Conservation (phyloP, 495 filamentous ascomycete species). For the Xylaria nigripes region DNA sequence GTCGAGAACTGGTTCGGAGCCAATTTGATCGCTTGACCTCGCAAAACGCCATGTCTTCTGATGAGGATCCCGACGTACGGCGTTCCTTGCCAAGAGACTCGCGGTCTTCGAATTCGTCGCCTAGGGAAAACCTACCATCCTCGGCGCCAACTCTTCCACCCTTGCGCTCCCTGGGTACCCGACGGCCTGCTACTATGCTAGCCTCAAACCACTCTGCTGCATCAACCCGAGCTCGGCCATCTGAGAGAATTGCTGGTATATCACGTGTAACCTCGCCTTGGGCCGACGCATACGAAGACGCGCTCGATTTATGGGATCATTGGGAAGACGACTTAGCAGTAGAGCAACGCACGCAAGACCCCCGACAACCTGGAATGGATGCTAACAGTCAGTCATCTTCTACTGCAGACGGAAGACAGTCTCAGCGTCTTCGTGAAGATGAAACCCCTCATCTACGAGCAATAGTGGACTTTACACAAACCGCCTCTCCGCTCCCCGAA, state of each 20-base stretch:
- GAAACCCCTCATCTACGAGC: slow-evolving; percentile 38
- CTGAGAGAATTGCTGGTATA: slow-evolving; percentile 26
- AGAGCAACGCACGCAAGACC: slow-evolving; percentile 9
- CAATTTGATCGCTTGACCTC: slow-evolving; percentile 10
- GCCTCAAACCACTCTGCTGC: slow-evolving; percentile 11
- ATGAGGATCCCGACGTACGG: slow-evolving; percentile 26
- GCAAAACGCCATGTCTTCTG: slow-evolving; percentile 32
- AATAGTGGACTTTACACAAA: slow-evolving; percentile 36
- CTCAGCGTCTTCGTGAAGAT: slow-evolving; percentile 29
- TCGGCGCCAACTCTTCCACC: slow-evolving; percentile 32
- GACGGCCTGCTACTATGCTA: slow-evolving; percentile 22
- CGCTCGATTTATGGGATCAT: slow-evolving; percentile 6
- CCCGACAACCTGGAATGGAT: slow-evolving; percentile 8
- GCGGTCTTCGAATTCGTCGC: slow-evolving; percentile 21
- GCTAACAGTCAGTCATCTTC: slow-evolving; percentile 7
- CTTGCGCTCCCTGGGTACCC: slow-evolving; percentile 28
- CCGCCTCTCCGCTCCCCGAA: slow-evolving; percentile 19
- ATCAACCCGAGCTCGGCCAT: slow-evolving; percentile 23
- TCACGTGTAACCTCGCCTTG: slow-evolving; percentile 15
- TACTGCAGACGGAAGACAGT: slow-evolving; percentile 17
- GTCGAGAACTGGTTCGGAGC: slow-evolving; percentile 13
- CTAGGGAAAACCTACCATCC: slow-evolving; percentile 13
- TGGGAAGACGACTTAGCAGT: slow-evolving; percentile 14
- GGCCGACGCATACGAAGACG: slow-evolving; percentile 11
- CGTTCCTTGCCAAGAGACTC: slow-evolving; percentile 32